phyloP scores from a whole-genome alignment of 768 basidiomycete species.

The Termitomyces eurrhizus region DNA sequence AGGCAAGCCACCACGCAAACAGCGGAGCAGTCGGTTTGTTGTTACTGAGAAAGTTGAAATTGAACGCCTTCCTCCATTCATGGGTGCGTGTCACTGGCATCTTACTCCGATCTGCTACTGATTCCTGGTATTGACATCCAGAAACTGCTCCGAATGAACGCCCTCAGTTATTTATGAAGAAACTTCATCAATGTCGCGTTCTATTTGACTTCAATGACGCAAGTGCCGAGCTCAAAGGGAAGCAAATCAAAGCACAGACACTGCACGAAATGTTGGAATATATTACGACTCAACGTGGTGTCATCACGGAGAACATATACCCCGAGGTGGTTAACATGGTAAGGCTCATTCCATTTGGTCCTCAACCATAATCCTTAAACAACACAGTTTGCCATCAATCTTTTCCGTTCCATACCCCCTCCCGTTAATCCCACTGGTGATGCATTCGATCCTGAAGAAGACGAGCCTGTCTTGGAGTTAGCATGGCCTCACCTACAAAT shows the following conservation, averaged over 20 bases:
- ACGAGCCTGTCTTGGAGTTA: constrained; percentile 97
- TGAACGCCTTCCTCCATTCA: constrained; percentile 87
- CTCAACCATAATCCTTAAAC: constrained; percentile 6
- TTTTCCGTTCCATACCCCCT: constrained; percentile 99
- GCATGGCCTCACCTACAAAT: constrained; percentile 99
- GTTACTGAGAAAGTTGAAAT: constrained; percentile 96
- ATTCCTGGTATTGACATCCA: constrained; percentile 28
- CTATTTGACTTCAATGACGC: constrained; percentile 99
- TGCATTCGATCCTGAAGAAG: constrained; percentile 99
- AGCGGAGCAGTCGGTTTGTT: constrained; percentile 94
- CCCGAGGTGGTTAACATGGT: constrained; percentile 99
- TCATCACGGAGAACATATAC: constrained; percentile 96
- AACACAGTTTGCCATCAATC: constrained; percentile 89
- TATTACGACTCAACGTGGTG: constrained; percentile 93
- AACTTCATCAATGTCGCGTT: constrained; percentile 94
- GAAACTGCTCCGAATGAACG: constrained; percentile 89
- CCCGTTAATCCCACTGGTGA: constrained; percentile 98
- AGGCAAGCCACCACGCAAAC: constrained; percentile 95
- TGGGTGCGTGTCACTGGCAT: constrained; percentile 49
- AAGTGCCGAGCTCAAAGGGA: constrained; percentile 91
- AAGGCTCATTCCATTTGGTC: constrained; percentile 25
- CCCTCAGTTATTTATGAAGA: constrained; percentile 87
- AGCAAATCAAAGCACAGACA: constrained; percentile 98
- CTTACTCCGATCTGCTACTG: background rate
- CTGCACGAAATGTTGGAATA: constrained; percentile 99